Base-by-base conservation (phyloP, 768 basidiomycete genomes). In the Lactarius vividus region DNA sequence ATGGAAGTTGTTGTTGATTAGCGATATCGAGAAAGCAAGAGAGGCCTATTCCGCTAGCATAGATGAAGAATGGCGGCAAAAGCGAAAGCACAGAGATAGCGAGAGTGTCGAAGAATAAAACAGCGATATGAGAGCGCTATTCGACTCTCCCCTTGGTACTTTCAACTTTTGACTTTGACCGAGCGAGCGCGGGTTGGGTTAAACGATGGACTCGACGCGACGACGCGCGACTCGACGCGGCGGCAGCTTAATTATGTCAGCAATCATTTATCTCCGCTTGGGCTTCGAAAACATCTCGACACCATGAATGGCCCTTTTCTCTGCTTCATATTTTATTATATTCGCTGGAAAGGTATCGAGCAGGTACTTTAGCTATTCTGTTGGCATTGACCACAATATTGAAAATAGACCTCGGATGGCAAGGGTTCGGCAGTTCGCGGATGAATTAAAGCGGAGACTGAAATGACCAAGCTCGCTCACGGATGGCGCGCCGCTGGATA, bases 401-500 rank as follows among this genome's bases (percentile, higher is more conserved):
- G 20, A 46, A 11, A 7, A 53, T 23, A 13, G 56, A 46, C n/a
- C n/a, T 8, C 11, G 31, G 20, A 11, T 3, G 33, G 9, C 16
- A 35, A 23, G 9, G 9, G 55, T 2, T 6, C 66, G 66, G 66
- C 57, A 49, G n/a, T 55, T 35, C 9, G 40, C 66, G 65, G 20
- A 40, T 29, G 4, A 46, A 26, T 69, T 62, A 1, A 61, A 58
- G 33, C 75, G 74, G 74, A 75, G 75, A 69, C 63, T 55, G 62
- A 77, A 76, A 68, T 33, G 18, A 4, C 49, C 59, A 71, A 73
- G 73, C 72, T 71, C 8, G 65, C 70, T 20, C 69, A 71, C 71
- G 63, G 72, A 72, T 69, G 66, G 64, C 73, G 73, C 71, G 62
- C 63, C 54, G 67, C 65, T 57, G 35, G 28, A 68, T 69, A 75